Percentiles rank a stretch among this genome's conserved stretches.
phyloP scores from a whole-genome alignment of 2,329 filamentous ascomycete species.

The Pseudogymnoascus sp. region DNA sequence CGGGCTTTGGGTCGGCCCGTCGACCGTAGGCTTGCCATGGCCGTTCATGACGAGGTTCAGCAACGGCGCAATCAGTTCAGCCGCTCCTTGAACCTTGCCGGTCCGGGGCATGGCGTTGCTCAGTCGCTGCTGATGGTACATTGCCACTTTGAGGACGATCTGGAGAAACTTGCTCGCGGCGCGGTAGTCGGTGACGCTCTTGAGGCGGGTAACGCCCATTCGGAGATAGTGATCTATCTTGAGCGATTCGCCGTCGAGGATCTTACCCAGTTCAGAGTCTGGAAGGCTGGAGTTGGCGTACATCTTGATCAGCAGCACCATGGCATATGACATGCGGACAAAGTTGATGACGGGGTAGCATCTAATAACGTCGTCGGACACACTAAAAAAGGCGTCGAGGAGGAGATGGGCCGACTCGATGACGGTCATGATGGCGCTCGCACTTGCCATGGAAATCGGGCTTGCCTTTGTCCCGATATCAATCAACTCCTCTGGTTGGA shows the following conservation, averaged over 20 bases:
- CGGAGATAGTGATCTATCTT: conserved; percentile 56
- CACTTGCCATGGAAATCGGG: conserved; percentile 36
- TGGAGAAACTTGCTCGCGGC: conserved; percentile 7
- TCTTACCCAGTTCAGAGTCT: conserved; percentile 53
- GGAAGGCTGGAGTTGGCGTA: conserved; percentile 51
- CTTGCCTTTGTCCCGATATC: conserved; percentile 19
- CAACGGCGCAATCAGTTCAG: background rate
- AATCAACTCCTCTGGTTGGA: conserved; percentile 23
- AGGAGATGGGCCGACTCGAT: conserved; percentile 41
- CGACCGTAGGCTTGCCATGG: background rate
- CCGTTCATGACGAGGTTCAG: conserved; percentile 2
- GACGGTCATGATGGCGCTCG: conserved; percentile 38
- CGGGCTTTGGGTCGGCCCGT: background rate
- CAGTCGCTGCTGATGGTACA: conserved; percentile 4
- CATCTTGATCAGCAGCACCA: conserved; percentile 47
- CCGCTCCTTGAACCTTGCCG: background rate
- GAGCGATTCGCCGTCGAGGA: conserved; percentile 57
- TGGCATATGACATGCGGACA: conserved; percentile 43
- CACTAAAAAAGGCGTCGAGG: conserved; percentile 39
- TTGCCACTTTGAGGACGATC: conserved; percentile 7
- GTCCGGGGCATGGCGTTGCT: background rate
- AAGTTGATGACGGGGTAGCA: conserved; percentile 40
- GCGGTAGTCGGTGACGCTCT: background rate
- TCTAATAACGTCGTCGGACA: conserved; percentile 35
- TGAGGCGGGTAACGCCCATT: conserved; percentile 44